These are phyloP conservation scores for Omphalotus guepiniiformis DNA, from an alignment of 768 basidiomycete species.

Conservation along the genomic window DNA sequence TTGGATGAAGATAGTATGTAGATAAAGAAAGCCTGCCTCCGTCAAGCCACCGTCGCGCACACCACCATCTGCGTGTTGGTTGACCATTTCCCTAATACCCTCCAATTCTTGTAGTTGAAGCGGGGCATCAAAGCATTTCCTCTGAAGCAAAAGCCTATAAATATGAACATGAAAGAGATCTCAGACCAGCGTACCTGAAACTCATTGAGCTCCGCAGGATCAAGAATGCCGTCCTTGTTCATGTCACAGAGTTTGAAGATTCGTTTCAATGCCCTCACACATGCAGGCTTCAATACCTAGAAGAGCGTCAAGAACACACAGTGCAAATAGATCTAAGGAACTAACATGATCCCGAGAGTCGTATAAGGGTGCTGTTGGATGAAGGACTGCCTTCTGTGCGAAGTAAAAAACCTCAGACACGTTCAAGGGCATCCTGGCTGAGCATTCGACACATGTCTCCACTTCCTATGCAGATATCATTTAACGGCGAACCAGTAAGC, in stretches of 20 bases:
- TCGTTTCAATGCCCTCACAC: constrained; percentile 78
- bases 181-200: constrained; percentile 69
- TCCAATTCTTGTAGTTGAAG: constrained; percentile 91
- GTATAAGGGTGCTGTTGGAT: constrained; percentile 95
- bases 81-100: constrained; percentile 92
- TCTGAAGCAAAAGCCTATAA: constrained; percentile 36
- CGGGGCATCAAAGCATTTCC: constrained; percentile 94
- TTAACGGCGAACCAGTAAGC: constrained; percentile 2
- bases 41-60: constrained; percentile 81
- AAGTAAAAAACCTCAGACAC: constrained; percentile 98
- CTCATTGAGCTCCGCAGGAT: constrained; percentile 89
- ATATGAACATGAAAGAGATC: background rate
- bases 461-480: constrained; percentile 68
- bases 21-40: constrained; percentile 88
- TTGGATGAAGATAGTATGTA: constrained; percentile 97
- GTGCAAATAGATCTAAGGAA: constrained; percentile 11
- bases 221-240: constrained; percentile 91
- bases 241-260: constrained; percentile 97
- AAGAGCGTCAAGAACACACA: constrained; percentile 11
- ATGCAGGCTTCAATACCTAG: constrained; percentile 85
- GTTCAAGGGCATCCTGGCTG: constrained; percentile 86
- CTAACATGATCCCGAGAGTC: constrained; percentile 93
- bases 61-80: constrained; percentile 69
- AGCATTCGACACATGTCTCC: constrained; percentile 96
- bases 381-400: constrained; percentile 95